Evolutionary conservation across 495 filamentous ascomycete species (phyloP).

Genomic region (Paragyromitra xinjiangensis): DNA sequence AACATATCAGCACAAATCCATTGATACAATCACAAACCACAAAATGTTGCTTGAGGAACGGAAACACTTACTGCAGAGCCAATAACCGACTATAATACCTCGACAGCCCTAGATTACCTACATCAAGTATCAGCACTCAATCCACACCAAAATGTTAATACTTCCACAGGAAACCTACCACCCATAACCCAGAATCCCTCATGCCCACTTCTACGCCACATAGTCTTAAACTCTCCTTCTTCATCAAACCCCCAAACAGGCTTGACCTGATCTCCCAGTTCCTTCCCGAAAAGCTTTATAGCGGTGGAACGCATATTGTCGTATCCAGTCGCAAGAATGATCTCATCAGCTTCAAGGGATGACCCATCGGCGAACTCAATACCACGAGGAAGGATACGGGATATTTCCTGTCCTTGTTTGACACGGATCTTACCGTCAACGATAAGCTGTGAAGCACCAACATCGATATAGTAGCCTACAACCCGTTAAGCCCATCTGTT

Average conservation of each 20-base stretch:
- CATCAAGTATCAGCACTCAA: neutral
- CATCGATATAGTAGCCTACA: constrained; percentile 76
- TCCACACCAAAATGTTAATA: neutral
- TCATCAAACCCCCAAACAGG: constrained; percentile 82
- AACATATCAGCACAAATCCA: constrained; percentile 7
- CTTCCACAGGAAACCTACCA: constrained; percentile 66
- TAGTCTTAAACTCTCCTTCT: constrained; percentile 76
- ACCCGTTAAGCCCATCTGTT: neutral
- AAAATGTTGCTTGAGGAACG: too few relatives aligned
- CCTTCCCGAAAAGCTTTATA: constrained; percentile 73
- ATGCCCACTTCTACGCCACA: constrained; percentile 77
- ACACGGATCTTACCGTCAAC: constrained; percentile 78
- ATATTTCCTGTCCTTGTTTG: constrained; percentile 74
- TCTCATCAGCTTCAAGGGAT: constrained; percentile 76
- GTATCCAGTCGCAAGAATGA: constrained; percentile 86
- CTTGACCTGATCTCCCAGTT: constrained; percentile 69
- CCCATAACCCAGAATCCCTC: constrained; percentile 86
- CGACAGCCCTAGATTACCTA: constrained; percentile 64
- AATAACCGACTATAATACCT: constrained; percentile 76
- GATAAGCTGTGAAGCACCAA: constrained; percentile 77
- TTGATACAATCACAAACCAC: neutral
- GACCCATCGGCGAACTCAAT: constrained; percentile 73
- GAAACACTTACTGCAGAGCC: constrained; percentile 63
- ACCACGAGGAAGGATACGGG: constrained; percentile 67
- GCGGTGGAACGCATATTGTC: constrained; percentile 76